These are phyloP conservation scores for Vitis hybrid DNA, from an alignment of 177 flowering plant genomes.

Conservation along the genomic window DNA sequence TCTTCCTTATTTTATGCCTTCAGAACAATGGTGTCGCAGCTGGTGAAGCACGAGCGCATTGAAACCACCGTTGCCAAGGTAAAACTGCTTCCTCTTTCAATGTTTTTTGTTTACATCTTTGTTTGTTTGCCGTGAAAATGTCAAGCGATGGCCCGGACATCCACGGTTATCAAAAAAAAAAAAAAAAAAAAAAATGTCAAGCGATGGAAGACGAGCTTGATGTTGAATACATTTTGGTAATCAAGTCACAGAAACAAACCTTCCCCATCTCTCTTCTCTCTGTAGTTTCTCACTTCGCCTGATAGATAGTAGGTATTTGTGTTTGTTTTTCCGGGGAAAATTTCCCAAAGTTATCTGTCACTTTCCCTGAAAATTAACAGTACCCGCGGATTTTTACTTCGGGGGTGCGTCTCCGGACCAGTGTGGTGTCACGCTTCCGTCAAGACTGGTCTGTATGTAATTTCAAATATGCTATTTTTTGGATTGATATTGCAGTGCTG, in stretches of 20 bases:
- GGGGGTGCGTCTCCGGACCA: not conserved
- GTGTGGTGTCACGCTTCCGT: slow-evolving; percentile 9
- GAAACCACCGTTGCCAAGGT: slow-evolving; percentile 96
- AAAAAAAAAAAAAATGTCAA: no score
- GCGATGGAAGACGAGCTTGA: no score
- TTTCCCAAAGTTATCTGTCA: slow-evolving; percentile 1
- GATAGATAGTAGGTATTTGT: not conserved
- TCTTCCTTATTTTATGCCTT: not conserved
- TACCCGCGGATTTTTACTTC: not conserved
- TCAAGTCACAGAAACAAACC: not conserved
- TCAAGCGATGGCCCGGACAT: no score
- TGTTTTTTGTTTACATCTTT: not conserved
- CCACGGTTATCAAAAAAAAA: no score
- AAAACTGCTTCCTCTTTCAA: not conserved
- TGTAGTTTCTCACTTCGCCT: not conserved
- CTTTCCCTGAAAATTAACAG: slow-evolving; percentile 17
- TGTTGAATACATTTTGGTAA: no score
- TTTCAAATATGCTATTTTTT: not conserved
- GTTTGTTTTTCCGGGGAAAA: slow-evolving; percentile 13
- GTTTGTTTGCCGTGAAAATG: no score
- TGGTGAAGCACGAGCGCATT: slow-evolving; percentile 92
- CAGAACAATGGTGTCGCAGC: slow-evolving; percentile 94
- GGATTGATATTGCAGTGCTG: slow-evolving; percentile 4
- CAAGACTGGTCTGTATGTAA: slow-evolving; percentile 20
- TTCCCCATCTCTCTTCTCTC: not conserved